These are phyloP conservation scores for Alternaria sp. DNA, from an alignment of 2,329 filamentous ascomycete genomes.

Conservation along the genomic window DNA sequence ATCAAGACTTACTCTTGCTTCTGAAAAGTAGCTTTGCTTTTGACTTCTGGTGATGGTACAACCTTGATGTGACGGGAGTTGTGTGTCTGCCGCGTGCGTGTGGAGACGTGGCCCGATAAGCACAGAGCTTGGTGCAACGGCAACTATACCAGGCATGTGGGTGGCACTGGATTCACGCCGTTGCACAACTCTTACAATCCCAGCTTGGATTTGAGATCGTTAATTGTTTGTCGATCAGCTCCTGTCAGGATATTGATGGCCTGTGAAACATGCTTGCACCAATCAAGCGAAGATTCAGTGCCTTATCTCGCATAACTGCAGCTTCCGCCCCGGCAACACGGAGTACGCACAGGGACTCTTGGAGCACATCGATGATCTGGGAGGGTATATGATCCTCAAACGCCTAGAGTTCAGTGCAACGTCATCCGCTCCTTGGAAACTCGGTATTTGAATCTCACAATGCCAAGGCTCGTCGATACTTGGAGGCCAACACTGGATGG, in stretches of 20 bases:
- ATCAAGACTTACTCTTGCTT: neutral
- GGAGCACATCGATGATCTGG: neutral
- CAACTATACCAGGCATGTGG: neutral
- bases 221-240: slow-evolving; percentile 10
- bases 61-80: neutral
- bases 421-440: slow-evolving; percentile 10
- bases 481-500: neutral
- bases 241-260: slow-evolving; percentile 7
- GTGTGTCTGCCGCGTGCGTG: neutral
- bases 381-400: neutral
- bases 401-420: slow-evolving; percentile 4
- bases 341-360: neutral
- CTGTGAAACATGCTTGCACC: slow-evolving; percentile 15
- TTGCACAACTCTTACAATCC: neutral
- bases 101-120: slow-evolving; percentile 11
- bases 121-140: neutral
- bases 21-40: neutral
- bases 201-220: neutral
- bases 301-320: slow-evolving; percentile 50
- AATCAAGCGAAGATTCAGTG: slow-evolving; percentile 24
- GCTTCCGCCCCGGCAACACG: neutral
- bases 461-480: neutral
- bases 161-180: neutral
- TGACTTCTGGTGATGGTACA: neutral
- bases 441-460: neutral